Evolutionary conservation across 352 stramenopile genomes (phyloP).

Genomic region (Blastocystis sp.): DNA sequence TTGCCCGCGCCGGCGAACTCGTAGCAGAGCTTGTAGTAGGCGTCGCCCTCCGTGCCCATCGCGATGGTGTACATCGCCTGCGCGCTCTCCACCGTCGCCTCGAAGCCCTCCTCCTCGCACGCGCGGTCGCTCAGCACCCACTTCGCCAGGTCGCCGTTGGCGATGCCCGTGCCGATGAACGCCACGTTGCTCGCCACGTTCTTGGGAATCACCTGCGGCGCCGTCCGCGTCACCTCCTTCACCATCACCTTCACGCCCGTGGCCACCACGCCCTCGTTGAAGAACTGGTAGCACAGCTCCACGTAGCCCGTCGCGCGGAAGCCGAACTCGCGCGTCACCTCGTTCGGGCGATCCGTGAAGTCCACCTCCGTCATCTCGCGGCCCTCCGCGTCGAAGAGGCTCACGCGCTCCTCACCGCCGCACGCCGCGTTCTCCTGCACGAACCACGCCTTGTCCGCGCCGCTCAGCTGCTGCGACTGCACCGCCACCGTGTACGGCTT

Average conservation of each 20-base stretch:
- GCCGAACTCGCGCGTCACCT: background rate
- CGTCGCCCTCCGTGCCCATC: background rate
- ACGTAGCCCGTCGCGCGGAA: conserved; percentile 10
- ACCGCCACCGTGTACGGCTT: conserved; percentile 30
- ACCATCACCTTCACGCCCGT: conserved; percentile 33
- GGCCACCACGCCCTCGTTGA: background rate
- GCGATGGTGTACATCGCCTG: conserved; percentile 21
- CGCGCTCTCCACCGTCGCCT: background rate
- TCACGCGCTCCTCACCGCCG: background rate
- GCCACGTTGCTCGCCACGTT: conserved; percentile 16
- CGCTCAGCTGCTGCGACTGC: conserved; percentile 6
- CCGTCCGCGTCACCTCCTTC: conserved; percentile 32
- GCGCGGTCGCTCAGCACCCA: conserved; percentile 20
- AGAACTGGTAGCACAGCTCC: conserved; percentile 62
- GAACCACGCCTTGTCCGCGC: conserved; percentile 37
- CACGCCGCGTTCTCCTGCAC: background rate
- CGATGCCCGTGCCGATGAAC: conserved; percentile 16
- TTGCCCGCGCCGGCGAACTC: background rate
- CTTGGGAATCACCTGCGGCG: conserved; percentile 17
- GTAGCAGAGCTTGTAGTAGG: conserved; percentile 58
- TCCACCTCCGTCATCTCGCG: background rate
- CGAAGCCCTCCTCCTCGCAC: background rate
- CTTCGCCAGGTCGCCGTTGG: background rate
- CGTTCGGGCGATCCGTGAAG: conserved; percentile 6
- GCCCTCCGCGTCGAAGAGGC: background rate